Evolutionary conservation across 345 rosid genomes (phyloP).

Genomic region (Brassica rapa): DNA sequence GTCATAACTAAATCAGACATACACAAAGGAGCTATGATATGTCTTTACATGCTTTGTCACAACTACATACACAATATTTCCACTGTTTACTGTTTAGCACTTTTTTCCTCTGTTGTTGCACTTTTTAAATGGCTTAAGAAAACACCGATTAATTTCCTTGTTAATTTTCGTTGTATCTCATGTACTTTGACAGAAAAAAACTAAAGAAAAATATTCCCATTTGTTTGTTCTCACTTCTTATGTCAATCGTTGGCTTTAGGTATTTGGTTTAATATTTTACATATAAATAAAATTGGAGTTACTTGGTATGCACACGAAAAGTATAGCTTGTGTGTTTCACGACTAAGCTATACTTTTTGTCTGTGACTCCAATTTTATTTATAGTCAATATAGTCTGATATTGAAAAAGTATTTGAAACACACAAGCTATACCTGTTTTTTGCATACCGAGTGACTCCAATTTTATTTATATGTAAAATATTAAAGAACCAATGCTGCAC

Average conservation of each 20-base stretch:
- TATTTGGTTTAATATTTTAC: background rate
- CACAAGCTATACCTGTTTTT: too few relatives aligned
- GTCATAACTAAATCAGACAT: constrained; percentile 17
- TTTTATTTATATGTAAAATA: too few relatives aligned
- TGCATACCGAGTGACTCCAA: background rate
- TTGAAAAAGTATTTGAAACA: too few relatives aligned
- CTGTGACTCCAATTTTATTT: too few relatives aligned
- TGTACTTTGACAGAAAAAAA: background rate
- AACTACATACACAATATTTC: constrained; percentile 19
- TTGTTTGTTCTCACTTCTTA: background rate
- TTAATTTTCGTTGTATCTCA: background rate
- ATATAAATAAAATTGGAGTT: background rate
- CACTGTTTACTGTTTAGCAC: background rate
- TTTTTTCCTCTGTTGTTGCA: background rate
- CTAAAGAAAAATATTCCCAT: background rate
- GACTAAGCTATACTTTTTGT: too few relatives aligned
- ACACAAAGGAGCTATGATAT: constrained; percentile 3
- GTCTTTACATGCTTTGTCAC: constrained; percentile 19
- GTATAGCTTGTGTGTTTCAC: background rate
- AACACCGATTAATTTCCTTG: background rate
- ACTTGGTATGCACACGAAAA: background rate
- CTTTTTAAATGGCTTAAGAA: background rate
- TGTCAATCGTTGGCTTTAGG: background rate
- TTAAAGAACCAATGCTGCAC: background rate
- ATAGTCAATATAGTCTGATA: too few relatives aligned